Base-by-base conservation (phyloP, 768 basidiomycete species). In the Auricularia heimuer region DNA sequence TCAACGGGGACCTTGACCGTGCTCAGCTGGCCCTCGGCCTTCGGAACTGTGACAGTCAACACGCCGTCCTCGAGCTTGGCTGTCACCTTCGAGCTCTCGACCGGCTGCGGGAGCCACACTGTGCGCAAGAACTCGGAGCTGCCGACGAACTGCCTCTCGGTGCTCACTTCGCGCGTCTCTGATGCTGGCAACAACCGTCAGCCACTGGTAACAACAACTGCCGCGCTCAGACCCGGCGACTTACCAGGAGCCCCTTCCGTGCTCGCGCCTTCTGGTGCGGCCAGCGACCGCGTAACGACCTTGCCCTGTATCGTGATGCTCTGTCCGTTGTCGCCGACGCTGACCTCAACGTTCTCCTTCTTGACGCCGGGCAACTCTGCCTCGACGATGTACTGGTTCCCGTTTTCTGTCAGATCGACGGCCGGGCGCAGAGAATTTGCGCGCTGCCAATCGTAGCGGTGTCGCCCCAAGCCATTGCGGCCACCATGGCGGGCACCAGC, bases 341-440 rank as follows among this genome's bases (percentile, higher is more conserved):
- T 80, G 62, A 92, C 81, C 64, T 89, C 82, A 8, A 91, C 71
- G 69, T 90, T 85, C 69, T 91, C 89, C 77, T 86, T 90, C 73
- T 83, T 85, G 34, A 92, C 84, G 0, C 90, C 89, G 24, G 90
- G 90, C 34, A 92, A 70, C 70, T 92, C 90, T 1, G 89, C 88
- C 70, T 91, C 87, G 51, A 92, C 76, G 62, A 89, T 67, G 68
- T 88, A 91, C 47, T 79, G 77, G 72, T 85, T 79, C 1, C 81
- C 83, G 65, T 85, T 81, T 68, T 92, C 90, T 3, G 80, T 78
- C 7, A 92, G 73, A 67, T 92, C 89, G 4, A 92, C 78, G 0
- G 85, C 82, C 16, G 89, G 88, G n/a, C 60, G 63, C 21, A 35
- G 21, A 1, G 62, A 51, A 18, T 74, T 73, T 10, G 73, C 67